Base-by-base conservation (phyloP, 306 rosid genomes). In the Quercus variabilis region DNA sequence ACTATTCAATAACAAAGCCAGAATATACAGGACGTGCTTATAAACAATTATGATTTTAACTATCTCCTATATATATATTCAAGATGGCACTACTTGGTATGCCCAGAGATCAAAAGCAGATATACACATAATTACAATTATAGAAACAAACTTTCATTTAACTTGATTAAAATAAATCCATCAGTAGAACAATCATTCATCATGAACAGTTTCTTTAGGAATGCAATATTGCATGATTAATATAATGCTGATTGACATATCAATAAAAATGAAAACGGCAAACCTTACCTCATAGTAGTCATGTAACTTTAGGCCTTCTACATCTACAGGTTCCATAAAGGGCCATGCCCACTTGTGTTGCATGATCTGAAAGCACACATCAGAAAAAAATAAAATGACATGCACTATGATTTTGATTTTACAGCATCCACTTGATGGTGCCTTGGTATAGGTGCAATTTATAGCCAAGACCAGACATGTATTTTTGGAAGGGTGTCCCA, bases 301-400 rank as follows among this genome's bases (percentile, higher is more conserved):
- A 58, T 91, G 83, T 79, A 94, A 88, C 65, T 93, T 92, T 60
- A 94, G 97, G 75, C 95, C 97, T 84, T 87, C 92, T 49, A 94
- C 97, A 84, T 92, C 98, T 60, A 94, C 97, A 64, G 97, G 97
- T 80, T 92, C 92, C 97, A 92, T 87, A 90, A 94, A 92, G 74
- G 98, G 97, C 94, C 93, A 89, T 18, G 97, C 93, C 90, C 90
- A 88, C 83, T 91, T 92, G 86, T 92, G 97, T 68, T 93, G 95
- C 18, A 97, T 87, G n/a, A 94, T 86, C 97, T 94, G 91, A 85
- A 85, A 81, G 79, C 81, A 38, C 62, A 69, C 41, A 80, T 72
- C 55, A 73, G 78, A 46, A 31, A 73, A 49, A 62, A 13, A 35
- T 52, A 31, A 79, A 64, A 63, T 30, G 30, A 28, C 55, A 31